Conservation (phyloP, 345 rosid species). For the Salix suchowensis region DNA sequence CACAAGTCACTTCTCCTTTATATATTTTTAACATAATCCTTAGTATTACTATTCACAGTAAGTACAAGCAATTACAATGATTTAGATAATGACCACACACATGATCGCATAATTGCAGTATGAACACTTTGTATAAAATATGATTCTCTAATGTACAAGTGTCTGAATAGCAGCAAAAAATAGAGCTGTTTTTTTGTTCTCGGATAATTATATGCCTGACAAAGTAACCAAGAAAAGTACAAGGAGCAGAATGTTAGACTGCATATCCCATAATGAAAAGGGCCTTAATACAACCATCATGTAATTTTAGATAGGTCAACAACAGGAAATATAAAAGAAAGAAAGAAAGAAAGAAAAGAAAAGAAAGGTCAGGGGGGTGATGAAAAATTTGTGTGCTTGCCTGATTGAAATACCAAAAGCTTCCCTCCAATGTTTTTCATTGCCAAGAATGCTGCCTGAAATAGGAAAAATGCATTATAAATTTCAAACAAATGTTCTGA, state of each 20-base stretch:
- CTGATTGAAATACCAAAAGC: slow-evolving; percentile 96
- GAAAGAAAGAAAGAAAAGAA: background rate
- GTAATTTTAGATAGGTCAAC: background rate
- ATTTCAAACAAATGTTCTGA: background rate
- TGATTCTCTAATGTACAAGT: background rate
- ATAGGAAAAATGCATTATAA: background rate
- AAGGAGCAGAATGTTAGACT: background rate
- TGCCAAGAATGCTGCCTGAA: slow-evolving; percentile 89
- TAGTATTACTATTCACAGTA: background rate
- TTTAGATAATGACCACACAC: background rate
- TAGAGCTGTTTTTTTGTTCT: background rate
- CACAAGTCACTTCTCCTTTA: background rate
- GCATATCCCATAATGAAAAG: background rate
- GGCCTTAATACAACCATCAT: background rate
- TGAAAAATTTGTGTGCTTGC: slow-evolving; percentile 31
- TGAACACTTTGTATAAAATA: background rate
- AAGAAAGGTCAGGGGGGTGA: background rate
- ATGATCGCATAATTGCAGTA: background rate
- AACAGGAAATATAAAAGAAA: background rate
- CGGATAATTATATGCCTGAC: background rate
- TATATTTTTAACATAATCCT: background rate
- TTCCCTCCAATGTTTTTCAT: slow-evolving; percentile 94
- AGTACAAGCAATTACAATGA: background rate
- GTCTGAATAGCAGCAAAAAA: background rate
- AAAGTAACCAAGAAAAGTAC: background rate